Base-by-base conservation (phyloP, 1,284 basidiomycete genomes). In the Pterulicium gracile region DNA sequence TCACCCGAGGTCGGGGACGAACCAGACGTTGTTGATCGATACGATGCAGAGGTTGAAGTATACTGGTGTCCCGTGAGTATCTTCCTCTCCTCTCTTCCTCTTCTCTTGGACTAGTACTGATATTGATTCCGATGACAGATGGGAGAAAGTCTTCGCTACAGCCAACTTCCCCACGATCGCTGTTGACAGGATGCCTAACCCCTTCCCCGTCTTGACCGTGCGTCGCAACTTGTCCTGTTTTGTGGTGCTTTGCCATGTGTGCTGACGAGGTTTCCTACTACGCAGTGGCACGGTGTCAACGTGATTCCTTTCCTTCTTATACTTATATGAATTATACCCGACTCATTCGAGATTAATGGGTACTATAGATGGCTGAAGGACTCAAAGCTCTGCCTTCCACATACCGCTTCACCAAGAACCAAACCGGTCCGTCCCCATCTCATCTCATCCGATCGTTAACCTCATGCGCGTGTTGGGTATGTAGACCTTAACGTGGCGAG, bases 301-400 rank as follows among this genome's bases (percentile, higher is more conserved):
- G 19, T 47, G n/a, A n/a, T n/a, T n/a, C n/a, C n/a, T n/a, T n/a
- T n/a, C n/a, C n/a, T n/a, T n/a, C n/a, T n/a, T n/a, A n/a, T n/a
- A n/a, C n/a, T n/a, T n/a, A n/a, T n/a, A n/a, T n/a, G n/a, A n/a
- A 34, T 15, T 10, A 10, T 34, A 10, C 15, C 27, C 15, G 12
- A 34, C 12, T 10, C 12, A 10, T 34, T 34, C 12, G 27, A 34
- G 12, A 34, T 34, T 15, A 34, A 10, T 34, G 10, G 12, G 10
- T 10, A 15, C 75, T 78, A 46, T 77, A 77, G 51, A 65, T 78
- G 64, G 74, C 75, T 2, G 75, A 78, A 57, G 75, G 73, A 1
- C 60, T 78, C 42, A 78, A 79, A 56, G 74, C 74, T 1, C 58
- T 75, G 1, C 72, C 74, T 14, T 65, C 72, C 2, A 72, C 73